Percentiles rank a stretch among this genome's conserved stretches.
Conservation (phyloP, 371 early-diverging fungal genomes). For the Mucor racemosus region DNA sequence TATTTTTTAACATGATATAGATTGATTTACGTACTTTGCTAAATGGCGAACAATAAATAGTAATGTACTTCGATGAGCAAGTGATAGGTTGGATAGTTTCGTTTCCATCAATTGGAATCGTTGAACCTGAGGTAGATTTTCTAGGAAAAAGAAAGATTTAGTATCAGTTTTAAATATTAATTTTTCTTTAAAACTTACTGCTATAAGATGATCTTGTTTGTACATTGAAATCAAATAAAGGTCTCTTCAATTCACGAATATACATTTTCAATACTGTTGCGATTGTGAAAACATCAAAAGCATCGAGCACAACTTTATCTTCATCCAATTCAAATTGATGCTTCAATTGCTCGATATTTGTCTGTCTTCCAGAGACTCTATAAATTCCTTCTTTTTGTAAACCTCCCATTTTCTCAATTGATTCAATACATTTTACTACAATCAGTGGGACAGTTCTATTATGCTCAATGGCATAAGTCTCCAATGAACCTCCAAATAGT, state of each 20-base stretch:
- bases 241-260: conserved; percentile 65
- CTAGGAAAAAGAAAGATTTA: not conserved
- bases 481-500: conserved; percentile 62
- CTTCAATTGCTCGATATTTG: conserved; percentile 59
- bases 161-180: not conserved
- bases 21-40: conserved; percentile 47
- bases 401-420: conserved; percentile 67
- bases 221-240: conserved; percentile 59
- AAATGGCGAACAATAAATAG: conserved; percentile 54
- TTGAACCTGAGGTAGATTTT: conserved; percentile 29
- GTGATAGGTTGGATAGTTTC: conserved; percentile 48
- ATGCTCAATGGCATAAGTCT: conserved; percentile 50
- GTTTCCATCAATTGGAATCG: conserved; percentile 31
- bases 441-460: conserved; percentile 56
- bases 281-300: conserved; percentile 62
- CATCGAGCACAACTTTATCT: conserved; percentile 45
- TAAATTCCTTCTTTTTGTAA: conserved; percentile 74
- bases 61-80: conserved; percentile 59
- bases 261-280: conserved; percentile 68
- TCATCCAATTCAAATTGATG: conserved; percentile 61
- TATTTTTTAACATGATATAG: not conserved
- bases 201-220: conserved; percentile 60
- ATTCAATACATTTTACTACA: conserved; percentile 58
- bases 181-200: conserved; percentile 35
- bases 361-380: conserved; percentile 70